A percentile compares a stretch with the other conserved stretches of the same genome.
Conservation (phyloP, 2,329 filamentous ascomycete genomes). For the Cytospora paraplurivora region DNA sequence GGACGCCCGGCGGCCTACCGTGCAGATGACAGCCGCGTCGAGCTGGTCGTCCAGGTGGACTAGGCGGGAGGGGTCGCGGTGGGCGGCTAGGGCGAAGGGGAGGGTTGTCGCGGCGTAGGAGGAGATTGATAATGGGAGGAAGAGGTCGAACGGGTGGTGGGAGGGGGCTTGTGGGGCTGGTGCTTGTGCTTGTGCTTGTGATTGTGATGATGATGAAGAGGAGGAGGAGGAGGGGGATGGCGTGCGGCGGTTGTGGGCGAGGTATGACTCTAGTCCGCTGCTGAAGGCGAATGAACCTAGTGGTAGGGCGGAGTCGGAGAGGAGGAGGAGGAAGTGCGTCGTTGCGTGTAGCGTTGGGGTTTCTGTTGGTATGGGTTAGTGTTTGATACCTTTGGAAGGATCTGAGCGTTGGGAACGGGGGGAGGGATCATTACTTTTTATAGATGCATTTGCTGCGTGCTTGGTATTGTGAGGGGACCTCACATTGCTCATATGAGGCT, state of each 20-base stretch:
- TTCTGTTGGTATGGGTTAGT: constrained; percentile 25
- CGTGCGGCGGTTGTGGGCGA: constrained; percentile 61
- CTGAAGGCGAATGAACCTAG: constrained; percentile 87
- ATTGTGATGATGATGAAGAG: constrained; percentile 6
- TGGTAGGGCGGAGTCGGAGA: constrained; percentile 79
- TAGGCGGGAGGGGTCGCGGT: constrained; percentile 56
- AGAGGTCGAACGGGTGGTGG: constrained; percentile 58
- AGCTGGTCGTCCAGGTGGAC: constrained; percentile 70
- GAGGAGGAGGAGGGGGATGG: constrained; percentile 22
- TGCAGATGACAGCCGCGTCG: constrained; percentile 75
- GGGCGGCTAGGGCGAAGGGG: constrained; percentile 72
- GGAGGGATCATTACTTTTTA: neutral
- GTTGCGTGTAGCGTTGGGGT: constrained; percentile 30
- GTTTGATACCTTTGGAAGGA: neutral
- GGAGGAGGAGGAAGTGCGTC: constrained; percentile 71
- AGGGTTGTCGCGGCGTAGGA: constrained; percentile 73
- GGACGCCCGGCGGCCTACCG: constrained; percentile 76
- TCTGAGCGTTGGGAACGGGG: neutral
- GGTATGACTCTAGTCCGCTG: constrained; percentile 79
- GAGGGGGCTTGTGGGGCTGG: constrained; percentile 31
- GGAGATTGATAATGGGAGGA: constrained; percentile 70
- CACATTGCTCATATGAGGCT: neutral
- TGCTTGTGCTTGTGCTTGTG: neutral
- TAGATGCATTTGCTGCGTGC: neutral
- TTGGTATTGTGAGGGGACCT: neutral